A percentile compares a stretch with the other conserved stretches of the same genome.
Conservation (phyloP, 129 eudicot genomes). For the Artemisia tridentata region DNA sequence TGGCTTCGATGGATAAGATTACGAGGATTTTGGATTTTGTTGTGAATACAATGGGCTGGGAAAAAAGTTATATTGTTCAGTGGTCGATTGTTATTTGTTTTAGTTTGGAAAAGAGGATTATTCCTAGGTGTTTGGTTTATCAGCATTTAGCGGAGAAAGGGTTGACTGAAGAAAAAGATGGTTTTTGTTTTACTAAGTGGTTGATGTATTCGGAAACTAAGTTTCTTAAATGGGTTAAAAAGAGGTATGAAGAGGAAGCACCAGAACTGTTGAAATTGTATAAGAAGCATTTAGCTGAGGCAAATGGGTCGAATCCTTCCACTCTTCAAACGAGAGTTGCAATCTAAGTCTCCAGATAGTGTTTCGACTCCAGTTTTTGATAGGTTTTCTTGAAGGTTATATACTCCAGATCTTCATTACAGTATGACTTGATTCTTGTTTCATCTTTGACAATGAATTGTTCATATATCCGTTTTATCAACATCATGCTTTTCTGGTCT, state of each 20-base stretch:
- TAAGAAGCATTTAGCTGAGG: slow-evolving; percentile 29
- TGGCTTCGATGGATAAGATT: slow-evolving; percentile 37
- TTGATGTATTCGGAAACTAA: slow-evolving; percentile 22
- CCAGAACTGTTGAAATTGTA: slow-evolving; percentile 36
- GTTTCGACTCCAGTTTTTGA: slow-evolving; percentile 4
- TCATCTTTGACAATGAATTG: slow-evolving; percentile 1
- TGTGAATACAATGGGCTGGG: slow-evolving; percentile 44
- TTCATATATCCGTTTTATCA: neutral
- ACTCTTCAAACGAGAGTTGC: slow-evolving; percentile 3
- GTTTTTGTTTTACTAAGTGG: slow-evolving; percentile 18
- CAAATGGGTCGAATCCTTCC: slow-evolving; percentile 7
- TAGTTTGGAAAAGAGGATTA: slow-evolving; percentile 46
- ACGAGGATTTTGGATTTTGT: slow-evolving; percentile 40
- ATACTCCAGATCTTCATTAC: slow-evolving; percentile 6
- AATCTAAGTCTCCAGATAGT: neutral
- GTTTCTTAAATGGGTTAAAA: slow-evolving; percentile 33
- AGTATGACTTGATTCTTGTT: slow-evolving; percentile 2
- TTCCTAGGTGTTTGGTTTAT: slow-evolving; percentile 44
- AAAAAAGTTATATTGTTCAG: slow-evolving; percentile 19
- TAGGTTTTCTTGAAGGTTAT: neutral
- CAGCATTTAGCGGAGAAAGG: slow-evolving; percentile 35
- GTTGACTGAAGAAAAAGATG: slow-evolving; percentile 19
- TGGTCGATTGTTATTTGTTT: slow-evolving; percentile 21
- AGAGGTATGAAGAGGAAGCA: slow-evolving; percentile 28
- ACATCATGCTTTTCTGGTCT: neutral